These are phyloP conservation scores for Thelonectria blattea DNA, from an alignment of 2,329 filamentous ascomycete genomes.

Conservation along the genomic window DNA sequence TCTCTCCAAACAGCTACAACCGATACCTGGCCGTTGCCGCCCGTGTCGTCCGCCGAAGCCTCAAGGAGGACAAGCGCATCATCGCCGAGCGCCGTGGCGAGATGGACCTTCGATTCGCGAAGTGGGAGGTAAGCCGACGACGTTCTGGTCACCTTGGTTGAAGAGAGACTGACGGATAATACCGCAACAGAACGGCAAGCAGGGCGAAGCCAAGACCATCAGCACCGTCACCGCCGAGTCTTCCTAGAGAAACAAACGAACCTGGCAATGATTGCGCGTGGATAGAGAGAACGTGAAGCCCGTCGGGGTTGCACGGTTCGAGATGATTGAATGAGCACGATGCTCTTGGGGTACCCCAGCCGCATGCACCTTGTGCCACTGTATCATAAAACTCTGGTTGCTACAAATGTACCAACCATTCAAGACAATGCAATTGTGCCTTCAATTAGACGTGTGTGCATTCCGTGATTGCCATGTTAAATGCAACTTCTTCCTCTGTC, in stretches of 20 bases:
- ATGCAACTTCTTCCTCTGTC: not conserved
- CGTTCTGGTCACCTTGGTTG: conserved; percentile 3
- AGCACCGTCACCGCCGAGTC: conserved; percentile 50
- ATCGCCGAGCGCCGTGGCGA: conserved; percentile 87
- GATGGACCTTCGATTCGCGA: conserved; percentile 87
- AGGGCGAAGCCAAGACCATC: conserved; percentile 82
- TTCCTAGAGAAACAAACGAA: conserved; percentile 39
- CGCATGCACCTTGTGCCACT: conserved; percentile 38
- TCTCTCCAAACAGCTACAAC: conserved; percentile 91
- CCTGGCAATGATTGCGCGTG: conserved; percentile 32
- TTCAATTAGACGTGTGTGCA: conserved; percentile 8
- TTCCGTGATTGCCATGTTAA: conserved; percentile 11
- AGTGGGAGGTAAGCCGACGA: conserved; percentile 78
- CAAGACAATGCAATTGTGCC: conserved; percentile 24
- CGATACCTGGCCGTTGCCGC: conserved; percentile 96
- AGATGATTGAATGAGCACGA: conserved; percentile 31
- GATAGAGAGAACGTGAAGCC: conserved; percentile 30
- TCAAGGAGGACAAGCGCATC: conserved; percentile 94
- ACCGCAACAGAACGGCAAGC: conserved; percentile 85
- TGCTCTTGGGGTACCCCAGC: conserved; percentile 31
- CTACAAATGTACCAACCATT: conserved; percentile 40
- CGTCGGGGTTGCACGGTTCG: conserved; percentile 27
- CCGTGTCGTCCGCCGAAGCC: conserved; percentile 91
- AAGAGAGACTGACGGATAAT: conserved; percentile 39
- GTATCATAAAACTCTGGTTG: conserved; percentile 44